These are phyloP conservation scores for Helotiales sp. DNA, from an alignment of 2,329 filamentous ascomycete species.

Conservation along the genomic window DNA sequence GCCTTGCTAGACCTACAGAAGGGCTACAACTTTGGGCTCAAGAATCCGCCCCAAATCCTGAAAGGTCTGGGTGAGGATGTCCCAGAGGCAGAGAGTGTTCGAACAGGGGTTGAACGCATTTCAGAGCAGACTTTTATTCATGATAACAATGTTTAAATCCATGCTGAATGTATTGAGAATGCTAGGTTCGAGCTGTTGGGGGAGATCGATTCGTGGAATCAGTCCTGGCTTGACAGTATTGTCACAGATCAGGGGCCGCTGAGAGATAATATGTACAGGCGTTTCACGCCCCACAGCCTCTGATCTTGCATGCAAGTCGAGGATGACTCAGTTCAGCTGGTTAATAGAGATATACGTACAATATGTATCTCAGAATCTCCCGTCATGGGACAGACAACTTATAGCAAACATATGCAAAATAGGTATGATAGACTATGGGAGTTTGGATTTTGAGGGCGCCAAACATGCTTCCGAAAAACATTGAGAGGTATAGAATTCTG, in stretches of 20 bases:
- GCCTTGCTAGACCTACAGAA: not conserved
- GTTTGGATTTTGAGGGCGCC: too few species aligned
- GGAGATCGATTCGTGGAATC: not conserved
- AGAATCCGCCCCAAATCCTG: not conserved
- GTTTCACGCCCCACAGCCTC: not conserved
- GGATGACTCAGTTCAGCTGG: too few species aligned
- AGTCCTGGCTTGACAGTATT: not conserved
- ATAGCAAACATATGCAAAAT: too few species aligned
- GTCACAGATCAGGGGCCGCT: not conserved
- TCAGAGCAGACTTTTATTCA: not conserved
- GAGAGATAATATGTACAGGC: slow-evolving; percentile 1
- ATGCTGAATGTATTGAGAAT: not conserved
- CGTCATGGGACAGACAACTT: too few species aligned
- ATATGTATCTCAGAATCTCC: too few species aligned
- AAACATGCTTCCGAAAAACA: too few species aligned
- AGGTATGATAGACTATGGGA: too few species aligned
- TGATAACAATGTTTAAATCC: not conserved
- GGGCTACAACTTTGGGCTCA: not conserved
- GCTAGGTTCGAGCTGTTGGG: not conserved
- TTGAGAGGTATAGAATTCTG: too few species aligned
- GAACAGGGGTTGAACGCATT: not conserved
- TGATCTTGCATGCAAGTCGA: too few species aligned
- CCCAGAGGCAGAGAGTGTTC: not conserved
- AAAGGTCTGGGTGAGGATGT: not conserved
- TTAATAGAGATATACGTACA: too few species aligned